Evolutionary conservation across 2,329 filamentous ascomycete genomes (phyloP).

Genomic region (Claviceps purpurea): DNA sequence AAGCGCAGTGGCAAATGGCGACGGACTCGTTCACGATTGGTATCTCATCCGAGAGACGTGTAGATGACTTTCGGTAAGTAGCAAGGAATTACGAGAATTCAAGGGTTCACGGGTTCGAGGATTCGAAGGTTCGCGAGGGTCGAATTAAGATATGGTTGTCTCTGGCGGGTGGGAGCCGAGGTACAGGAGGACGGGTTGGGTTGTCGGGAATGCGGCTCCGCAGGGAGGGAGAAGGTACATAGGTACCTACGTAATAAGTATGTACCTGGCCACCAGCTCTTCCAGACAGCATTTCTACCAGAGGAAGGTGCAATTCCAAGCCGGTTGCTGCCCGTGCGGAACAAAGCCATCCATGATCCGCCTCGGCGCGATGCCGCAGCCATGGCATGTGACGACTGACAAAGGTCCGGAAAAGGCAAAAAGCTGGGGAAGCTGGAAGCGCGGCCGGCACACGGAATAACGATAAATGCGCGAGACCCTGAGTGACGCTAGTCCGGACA

Average conservation of each 20-base stretch:
- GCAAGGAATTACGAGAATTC: neutral
- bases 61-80: too few relatives aligned
- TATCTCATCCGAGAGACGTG: neutral
- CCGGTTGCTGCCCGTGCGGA: neutral
- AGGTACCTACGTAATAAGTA: too few relatives aligned
- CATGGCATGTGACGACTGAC: neutral
- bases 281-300: neutral
- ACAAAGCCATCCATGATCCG: slow-evolving; percentile 1
- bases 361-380: neutral
- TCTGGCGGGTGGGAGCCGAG: slow-evolving; percentile 3
- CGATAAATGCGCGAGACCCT: slow-evolving; percentile 5
- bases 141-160: neutral
- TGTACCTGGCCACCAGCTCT: neutral
- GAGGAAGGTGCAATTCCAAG: neutral
- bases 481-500: slow-evolving; percentile 11
- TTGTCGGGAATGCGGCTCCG: neutral
- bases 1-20: neutral
- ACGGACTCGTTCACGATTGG: neutral
- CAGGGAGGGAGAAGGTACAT: neutral
- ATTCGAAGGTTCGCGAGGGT: neutral
- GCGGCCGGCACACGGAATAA: slow-evolving; percentile 4
- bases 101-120: neutral
- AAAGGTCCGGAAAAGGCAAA: neutral
- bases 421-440: too few relatives aligned
- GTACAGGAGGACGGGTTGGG: neutral